Evolutionary conservation across 2,329 filamentous ascomycete genomes (phyloP), one percentile per base, ranked within the genome.

Genomic region (Penicillium sp.): DNA sequence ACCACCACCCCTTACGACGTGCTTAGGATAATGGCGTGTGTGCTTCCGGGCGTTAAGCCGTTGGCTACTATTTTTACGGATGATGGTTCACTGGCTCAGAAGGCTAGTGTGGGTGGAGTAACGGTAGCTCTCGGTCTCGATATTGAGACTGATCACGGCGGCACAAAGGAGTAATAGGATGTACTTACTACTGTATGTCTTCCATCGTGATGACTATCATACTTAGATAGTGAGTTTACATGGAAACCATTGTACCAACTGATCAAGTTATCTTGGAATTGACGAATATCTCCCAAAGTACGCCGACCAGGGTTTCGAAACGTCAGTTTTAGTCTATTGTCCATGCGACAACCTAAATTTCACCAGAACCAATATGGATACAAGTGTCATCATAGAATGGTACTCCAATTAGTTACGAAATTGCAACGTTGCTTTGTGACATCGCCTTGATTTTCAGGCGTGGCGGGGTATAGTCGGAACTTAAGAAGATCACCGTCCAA

Each of bases 1-100:
- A 53, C 50, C 22, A 24, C 19, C 28, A 28, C 60, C 57, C 57
- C 53, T 60, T 59, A 24, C 56, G 51, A 51, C 26, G 17, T 44
- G 24, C 40, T 47, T 57, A 24, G 38, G 56, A 53, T 47, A 53
- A 49, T 40, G 35, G 19, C 24, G 24, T 40, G 24, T 53, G 22
- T 13, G 19, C 15, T 15, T 22, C 22, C 13, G 51, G 51, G 19
- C 33, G 51, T 53, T 38, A 40, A n/a, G 22, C 35, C 33, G 33
- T 33, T 51, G 47, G 47, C 47, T 35, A 19, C 33, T 51, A 35
- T 35, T 49, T 24, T 49, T 49, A 28, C 26, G 45, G 45, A 28
- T 10, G 45, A 10, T 30, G 45, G 45, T 30, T 49, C 45, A 26
- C 17, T 53, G 30, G 9, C 24, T 15, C 2, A 37, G 5, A 3